phyloP scores from a whole-genome alignment of 805 yeast genomes.

The Sugiyamaella americana region DNA sequence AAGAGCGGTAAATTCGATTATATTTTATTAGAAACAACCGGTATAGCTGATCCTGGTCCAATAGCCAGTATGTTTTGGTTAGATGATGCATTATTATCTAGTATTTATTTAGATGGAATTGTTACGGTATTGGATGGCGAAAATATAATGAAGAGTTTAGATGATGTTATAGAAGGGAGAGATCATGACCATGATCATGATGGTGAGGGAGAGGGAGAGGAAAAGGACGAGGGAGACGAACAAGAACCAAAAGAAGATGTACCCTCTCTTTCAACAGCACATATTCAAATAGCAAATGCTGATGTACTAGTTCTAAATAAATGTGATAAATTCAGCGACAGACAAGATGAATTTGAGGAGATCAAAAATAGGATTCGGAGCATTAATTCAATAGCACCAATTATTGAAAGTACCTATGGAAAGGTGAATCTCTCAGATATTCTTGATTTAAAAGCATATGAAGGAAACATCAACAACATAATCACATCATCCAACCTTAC shows the following conservation, averaged over 20 bases:
- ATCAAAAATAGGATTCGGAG: conserved; percentile 39
- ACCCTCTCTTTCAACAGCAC: conserved; percentile 61
- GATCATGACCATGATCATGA: too few relatives aligned
- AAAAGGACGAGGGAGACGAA: conserved; percentile 13
- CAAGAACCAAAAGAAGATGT: conserved; percentile 15
- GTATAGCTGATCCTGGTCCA: conserved; percentile 96
- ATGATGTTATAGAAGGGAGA: conserved; percentile 45
- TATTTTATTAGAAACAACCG: conserved; percentile 90
- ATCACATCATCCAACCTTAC: conserved; percentile 15
- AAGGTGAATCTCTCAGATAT: conserved; percentile 60
- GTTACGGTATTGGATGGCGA: conserved; percentile 72
- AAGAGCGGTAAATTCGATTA: conserved; percentile 74
- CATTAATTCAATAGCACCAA: conserved; percentile 66
- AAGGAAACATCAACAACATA: conserved; percentile 25
- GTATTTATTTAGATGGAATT: conserved; percentile 85
- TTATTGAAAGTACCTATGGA: conserved; percentile 67
- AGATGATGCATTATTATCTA: conserved; percentile 79
- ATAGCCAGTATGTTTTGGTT: conserved; percentile 97
- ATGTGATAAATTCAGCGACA: conserved; percentile 45
- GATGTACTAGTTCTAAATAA: conserved; percentile 80
- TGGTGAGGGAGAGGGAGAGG: too few relatives aligned
- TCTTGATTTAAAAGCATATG: conserved; percentile 77
- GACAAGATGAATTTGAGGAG: conserved; percentile 22
- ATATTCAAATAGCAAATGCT: conserved; percentile 83
- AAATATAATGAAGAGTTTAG: conserved; percentile 58